A percentile compares a stretch with the other conserved stretches of the same genome.
These are phyloP conservation scores for Rauvolfia tetraphylla DNA, from an alignment of 257 asterid genomes.

Conservation along the genomic window DNA sequence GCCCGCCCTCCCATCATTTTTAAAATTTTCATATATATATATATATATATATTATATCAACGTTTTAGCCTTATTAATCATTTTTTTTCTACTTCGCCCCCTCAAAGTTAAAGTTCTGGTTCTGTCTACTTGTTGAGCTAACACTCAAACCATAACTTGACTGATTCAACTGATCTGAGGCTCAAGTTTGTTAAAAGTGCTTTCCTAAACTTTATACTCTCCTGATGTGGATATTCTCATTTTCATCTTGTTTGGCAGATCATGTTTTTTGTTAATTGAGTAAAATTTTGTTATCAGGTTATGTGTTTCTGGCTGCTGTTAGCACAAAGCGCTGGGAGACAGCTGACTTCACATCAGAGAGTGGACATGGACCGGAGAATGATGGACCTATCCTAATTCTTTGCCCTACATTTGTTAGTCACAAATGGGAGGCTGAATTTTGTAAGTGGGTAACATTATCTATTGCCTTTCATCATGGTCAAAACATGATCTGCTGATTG, in stretches of 20 bases:
- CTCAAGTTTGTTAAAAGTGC: not conserved
- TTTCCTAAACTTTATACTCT: not conserved
- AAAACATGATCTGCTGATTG: constrained; percentile 68
- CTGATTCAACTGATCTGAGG: not conserved
- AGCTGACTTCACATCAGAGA: constrained; percentile 25
- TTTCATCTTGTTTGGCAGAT: not conserved
- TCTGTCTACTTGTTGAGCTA: too few relatives aligned
- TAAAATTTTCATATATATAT: too few relatives aligned
- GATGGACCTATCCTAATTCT: constrained; percentile 69
- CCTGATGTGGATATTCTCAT: not conserved
- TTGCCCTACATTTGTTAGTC: constrained; percentile 89
- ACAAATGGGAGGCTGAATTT: constrained; percentile 89
- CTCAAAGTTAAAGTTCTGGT: too few relatives aligned
- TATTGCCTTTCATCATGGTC: constrained; percentile 76
- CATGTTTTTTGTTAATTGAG: not conserved
- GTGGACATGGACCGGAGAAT: constrained; percentile 26
- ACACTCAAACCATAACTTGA: not conserved
- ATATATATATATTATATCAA: too few relatives aligned
- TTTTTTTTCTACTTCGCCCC: too few relatives aligned
- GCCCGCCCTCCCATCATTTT: too few relatives aligned
- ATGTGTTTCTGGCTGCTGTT: constrained; percentile 59
- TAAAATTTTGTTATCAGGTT: not conserved
- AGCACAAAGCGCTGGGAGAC: constrained; percentile 53
- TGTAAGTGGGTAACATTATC: constrained; percentile 81
- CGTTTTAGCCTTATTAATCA: too few relatives aligned